phyloP scores from a whole-genome alignment of 768 basidiomycete species.

The Lactarius sanguifluus region DNA sequence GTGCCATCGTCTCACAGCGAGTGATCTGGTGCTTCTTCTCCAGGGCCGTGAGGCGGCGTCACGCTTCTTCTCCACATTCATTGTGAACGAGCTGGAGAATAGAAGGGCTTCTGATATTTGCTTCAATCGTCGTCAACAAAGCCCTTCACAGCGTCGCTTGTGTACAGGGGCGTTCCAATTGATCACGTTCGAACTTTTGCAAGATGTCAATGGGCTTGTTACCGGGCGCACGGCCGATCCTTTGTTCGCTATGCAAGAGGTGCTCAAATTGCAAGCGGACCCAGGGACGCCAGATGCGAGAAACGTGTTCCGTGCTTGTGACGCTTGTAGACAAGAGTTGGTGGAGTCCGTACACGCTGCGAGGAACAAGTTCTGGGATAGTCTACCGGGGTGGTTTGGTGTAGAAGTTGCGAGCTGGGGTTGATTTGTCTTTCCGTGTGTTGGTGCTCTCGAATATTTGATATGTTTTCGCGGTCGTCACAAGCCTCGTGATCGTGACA shows the following conservation, averaged over 20 bases:
- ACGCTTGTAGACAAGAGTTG: constrained; percentile 26
- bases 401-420: constrained; percentile 27
- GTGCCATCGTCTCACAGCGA: constrained; percentile 46
- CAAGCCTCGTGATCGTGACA: neutral
- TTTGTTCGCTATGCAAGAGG: constrained; percentile 29
- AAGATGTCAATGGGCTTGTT: constrained; percentile 28
- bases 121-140: constrained; percentile 19
- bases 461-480: neutral
- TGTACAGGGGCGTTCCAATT: constrained; percentile 29
- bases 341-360: constrained; percentile 22
- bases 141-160: constrained; percentile 15
- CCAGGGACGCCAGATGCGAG: constrained; percentile 18
- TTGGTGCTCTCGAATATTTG: neutral
- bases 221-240: constrained; percentile 28
- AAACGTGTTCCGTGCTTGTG: constrained; percentile 24
- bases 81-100: constrained; percentile 72
- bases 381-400: constrained; percentile 29
- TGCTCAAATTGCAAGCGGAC: constrained; percentile 23
- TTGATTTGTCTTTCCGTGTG: neutral
- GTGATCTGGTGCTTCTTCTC: constrained; percentile 59
- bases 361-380: constrained; percentile 27
- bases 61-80: constrained; percentile 74
- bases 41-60: constrained; percentile 71
- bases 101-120: constrained; percentile 46
- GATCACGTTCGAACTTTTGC: constrained; percentile 27